phyloP scores from a whole-genome alignment of 805 yeast species.

The Ogataea sp. region DNA sequence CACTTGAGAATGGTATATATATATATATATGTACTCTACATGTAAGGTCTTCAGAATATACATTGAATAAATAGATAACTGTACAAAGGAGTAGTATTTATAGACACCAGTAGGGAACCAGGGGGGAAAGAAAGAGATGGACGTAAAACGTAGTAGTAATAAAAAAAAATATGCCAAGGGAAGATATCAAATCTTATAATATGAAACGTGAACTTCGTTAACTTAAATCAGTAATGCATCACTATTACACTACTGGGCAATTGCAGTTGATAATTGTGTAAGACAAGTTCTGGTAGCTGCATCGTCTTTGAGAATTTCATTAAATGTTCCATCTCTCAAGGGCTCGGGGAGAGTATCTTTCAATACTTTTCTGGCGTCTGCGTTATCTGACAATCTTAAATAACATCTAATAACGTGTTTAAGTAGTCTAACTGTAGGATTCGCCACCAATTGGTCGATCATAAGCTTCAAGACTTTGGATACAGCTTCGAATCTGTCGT shows the following conservation, averaged over 20 bases:
- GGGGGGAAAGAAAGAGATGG: too few relatives aligned
- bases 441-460: conserved; percentile 76
- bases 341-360: conserved; percentile 82
- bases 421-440: conserved; percentile 74
- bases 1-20: too few relatives aligned
- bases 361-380: conserved; percentile 83
- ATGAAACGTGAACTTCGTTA: too few relatives aligned
- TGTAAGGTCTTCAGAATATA: too few relatives aligned
- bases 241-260: neutral
- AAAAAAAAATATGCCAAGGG: too few relatives aligned
- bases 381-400: conserved; percentile 79
- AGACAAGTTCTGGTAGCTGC: conserved; percentile 81
- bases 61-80: too few relatives aligned
- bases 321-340: conserved; percentile 79
- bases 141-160: too few relatives aligned
- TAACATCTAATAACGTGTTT: conserved; percentile 95
- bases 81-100: too few relatives aligned
- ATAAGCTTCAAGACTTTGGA: conserved; percentile 75
- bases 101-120: too few relatives aligned
- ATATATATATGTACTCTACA: too few relatives aligned
- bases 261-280: conserved; percentile 68
- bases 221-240: too few relatives aligned
- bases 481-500: conserved; percentile 90
- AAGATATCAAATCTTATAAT: too few relatives aligned
- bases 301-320: conserved; percentile 73